Percentiles rank a stretch among this genome's conserved stretches.
Conservation (phyloP, 2,329 filamentous ascomycete species). For the Venturia carpophila region DNA sequence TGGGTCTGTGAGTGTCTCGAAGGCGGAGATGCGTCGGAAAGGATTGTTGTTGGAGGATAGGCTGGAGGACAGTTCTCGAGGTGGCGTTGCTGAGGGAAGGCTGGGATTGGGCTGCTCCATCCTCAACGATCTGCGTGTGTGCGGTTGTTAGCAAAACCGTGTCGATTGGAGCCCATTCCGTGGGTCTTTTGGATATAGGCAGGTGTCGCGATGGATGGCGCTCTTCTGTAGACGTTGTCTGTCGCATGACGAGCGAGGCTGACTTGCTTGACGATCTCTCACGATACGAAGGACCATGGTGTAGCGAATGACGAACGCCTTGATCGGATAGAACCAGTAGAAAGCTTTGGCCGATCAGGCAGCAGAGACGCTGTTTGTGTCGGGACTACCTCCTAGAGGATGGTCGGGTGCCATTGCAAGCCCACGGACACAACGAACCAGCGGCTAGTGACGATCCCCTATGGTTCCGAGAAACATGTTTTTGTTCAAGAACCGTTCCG, state of each 20-base stretch:
- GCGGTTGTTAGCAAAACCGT: background rate
- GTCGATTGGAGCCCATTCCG: background rate
- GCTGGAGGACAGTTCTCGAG: background rate
- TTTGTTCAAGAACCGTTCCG: background rate
- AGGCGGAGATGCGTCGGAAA: background rate
- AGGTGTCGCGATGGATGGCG: background rate
- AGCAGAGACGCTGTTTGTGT: background rate
- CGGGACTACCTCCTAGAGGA: background rate
- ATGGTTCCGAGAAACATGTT: background rate
- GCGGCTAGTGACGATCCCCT: too few relatives aligned
- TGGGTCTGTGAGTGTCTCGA: background rate
- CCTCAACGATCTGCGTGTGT: background rate
- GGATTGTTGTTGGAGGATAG: background rate
- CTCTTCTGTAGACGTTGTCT: background rate
- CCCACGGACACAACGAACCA: too few relatives aligned
- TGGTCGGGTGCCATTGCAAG: background rate
- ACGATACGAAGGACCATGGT: background rate
- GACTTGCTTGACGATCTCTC: background rate
- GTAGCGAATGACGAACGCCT: background rate
- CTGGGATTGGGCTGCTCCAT: background rate
- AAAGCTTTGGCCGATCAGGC: background rate
- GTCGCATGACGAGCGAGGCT: conserved; percentile 5
- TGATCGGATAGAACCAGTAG: background rate
- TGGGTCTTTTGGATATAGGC: background rate
- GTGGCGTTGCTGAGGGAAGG: background rate